Evolutionary conservation across 2,329 filamentous ascomycete species (phyloP).

Genomic region (Calonectria fujianensis): DNA sequence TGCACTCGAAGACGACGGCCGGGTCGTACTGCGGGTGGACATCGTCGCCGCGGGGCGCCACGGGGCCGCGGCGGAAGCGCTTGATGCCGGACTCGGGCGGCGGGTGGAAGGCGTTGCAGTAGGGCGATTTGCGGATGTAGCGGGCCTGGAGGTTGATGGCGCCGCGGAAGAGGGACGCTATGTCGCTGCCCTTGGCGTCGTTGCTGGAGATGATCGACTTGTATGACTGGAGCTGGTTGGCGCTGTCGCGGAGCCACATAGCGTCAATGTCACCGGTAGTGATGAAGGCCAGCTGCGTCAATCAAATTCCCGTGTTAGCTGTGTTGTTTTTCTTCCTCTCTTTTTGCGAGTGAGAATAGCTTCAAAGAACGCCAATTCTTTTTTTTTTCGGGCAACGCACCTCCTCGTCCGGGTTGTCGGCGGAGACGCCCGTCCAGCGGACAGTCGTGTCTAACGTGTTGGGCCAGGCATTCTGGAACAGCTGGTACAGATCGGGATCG

Average conservation of each 20-base stretch:
- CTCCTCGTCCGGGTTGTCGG: conserved; percentile 76
- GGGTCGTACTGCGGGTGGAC: conserved; percentile 80
- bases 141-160: conserved; percentile 86
- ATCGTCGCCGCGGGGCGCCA: conserved; percentile 71
- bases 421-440: conserved; percentile 78
- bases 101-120: conserved; percentile 96
- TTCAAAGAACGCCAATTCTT: background rate
- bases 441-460: conserved; percentile 86
- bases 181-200: conserved; percentile 67
- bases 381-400: conserved; percentile 45
- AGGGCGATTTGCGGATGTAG: conserved; percentile 82
- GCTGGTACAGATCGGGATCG: conserved; percentile 83
- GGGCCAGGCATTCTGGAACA: conserved; percentile 84
- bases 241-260: conserved; percentile 93
- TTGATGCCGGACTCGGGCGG: conserved; percentile 78
- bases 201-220: conserved; percentile 75
- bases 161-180: conserved; percentile 82
- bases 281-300: conserved; percentile 80
- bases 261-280: conserved; percentile 94
- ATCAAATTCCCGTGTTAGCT: background rate
- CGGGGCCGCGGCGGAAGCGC: conserved; percentile 45
- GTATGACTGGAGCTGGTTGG: conserved; percentile 87
- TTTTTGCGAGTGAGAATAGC: background rate
- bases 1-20: conserved; percentile 91
- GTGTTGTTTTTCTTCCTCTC: background rate